A percentile compares a stretch with the other conserved stretches of the same genome.
Evolutionary conservation across 2,329 filamentous ascomycete genomes (phyloP).

Genomic region (Diaporthe nobilis): DNA sequence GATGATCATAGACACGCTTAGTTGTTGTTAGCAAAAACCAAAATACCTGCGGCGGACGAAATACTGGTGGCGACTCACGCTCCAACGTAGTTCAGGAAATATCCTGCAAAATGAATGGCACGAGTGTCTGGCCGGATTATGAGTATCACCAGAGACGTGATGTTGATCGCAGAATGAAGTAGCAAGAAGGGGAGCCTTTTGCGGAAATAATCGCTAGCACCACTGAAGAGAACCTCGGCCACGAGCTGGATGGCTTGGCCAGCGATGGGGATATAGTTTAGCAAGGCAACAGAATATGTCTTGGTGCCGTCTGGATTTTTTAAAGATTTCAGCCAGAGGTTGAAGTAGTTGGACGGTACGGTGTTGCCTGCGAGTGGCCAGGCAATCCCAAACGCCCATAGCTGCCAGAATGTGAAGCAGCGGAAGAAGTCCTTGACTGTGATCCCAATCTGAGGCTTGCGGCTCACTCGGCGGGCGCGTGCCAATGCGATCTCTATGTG

Average conservation of each 20-base stretch:
- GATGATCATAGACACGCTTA: constrained; percentile 31
- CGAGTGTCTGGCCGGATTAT: constrained; percentile 18
- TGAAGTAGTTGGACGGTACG: constrained; percentile 34
- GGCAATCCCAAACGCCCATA: constrained; percentile 28
- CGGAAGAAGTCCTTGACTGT: constrained; percentile 30
- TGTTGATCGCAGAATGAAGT: constrained; percentile 32
- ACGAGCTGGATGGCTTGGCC: constrained; percentile 35
- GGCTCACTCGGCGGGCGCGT: constrained; percentile 26
- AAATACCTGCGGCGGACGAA: too few species aligned
- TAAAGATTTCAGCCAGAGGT: constrained; percentile 37
- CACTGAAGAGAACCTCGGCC: constrained; percentile 32
- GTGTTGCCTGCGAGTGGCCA: constrained; percentile 35
- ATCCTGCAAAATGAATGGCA: constrained; percentile 26
- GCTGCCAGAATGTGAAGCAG: constrained; percentile 37
- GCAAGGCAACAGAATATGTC: constrained; percentile 31
- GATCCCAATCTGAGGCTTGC: constrained; percentile 36
- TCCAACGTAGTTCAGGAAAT: constrained; percentile 36
- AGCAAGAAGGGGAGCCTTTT: constrained; percentile 31
- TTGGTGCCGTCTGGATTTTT: constrained; percentile 31
- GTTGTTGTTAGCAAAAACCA: not conserved
- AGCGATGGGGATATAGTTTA: constrained; percentile 37
- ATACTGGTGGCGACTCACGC: not conserved
- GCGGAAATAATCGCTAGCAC: constrained; percentile 28
- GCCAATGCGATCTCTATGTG: constrained; percentile 36
- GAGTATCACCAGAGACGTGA: constrained; percentile 31